A percentile compares a stretch with the other conserved stretches of the same genome.
Conservation (phyloP, 2,329 filamentous ascomycete genomes). For the Talaromyces verruculosus region DNA sequence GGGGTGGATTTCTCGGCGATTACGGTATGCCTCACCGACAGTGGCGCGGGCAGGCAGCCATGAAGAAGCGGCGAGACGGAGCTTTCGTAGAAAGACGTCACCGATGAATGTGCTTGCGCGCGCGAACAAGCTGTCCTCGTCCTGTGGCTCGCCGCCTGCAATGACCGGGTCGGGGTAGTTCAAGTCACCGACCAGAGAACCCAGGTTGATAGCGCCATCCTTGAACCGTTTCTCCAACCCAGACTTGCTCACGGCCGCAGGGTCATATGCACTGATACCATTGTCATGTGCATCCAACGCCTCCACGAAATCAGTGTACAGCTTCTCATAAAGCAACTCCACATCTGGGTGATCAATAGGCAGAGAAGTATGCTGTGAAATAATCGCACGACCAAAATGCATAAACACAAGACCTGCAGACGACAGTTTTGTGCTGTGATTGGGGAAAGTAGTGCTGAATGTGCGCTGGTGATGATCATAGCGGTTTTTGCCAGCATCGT, state of each 20-base stretch:
- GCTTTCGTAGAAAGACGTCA: slow-evolving; percentile 78
- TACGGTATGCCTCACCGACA: slow-evolving; percentile 72
- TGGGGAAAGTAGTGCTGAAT: slow-evolving; percentile 82
- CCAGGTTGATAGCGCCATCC: slow-evolving; percentile 78
- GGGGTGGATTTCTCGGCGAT: slow-evolving; percentile 60
- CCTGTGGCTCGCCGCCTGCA: slow-evolving; percentile 58
- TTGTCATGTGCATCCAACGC: slow-evolving; percentile 98
- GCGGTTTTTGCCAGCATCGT: slow-evolving; percentile 71
- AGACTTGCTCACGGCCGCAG: slow-evolving; percentile 64
- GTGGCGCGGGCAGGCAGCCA: slow-evolving; percentile 87
- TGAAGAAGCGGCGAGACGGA: slow-evolving; percentile 70
- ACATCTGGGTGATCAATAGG: slow-evolving; percentile 66
- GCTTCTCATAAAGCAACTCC: slow-evolving; percentile 75
- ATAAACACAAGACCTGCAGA: slow-evolving; percentile 93
- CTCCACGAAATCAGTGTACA: slow-evolving; percentile 93
- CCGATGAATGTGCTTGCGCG: slow-evolving; percentile 80
- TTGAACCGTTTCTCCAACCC: slow-evolving; percentile 80
- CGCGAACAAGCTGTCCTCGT: slow-evolving; percentile 78
- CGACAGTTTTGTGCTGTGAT: slow-evolving; percentile 81
- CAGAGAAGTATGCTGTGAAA: slow-evolving; percentile 65
- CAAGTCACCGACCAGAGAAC: slow-evolving; percentile 75
- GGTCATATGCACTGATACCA: slow-evolving; percentile 80
- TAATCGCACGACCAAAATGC: slow-evolving; percentile 86
- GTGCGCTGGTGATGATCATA: slow-evolving; percentile 98
- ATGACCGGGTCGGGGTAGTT: slow-evolving; percentile 63